phyloP scores from a whole-genome alignment of 257 asterid species.

The Coffea eugenioides region DNA sequence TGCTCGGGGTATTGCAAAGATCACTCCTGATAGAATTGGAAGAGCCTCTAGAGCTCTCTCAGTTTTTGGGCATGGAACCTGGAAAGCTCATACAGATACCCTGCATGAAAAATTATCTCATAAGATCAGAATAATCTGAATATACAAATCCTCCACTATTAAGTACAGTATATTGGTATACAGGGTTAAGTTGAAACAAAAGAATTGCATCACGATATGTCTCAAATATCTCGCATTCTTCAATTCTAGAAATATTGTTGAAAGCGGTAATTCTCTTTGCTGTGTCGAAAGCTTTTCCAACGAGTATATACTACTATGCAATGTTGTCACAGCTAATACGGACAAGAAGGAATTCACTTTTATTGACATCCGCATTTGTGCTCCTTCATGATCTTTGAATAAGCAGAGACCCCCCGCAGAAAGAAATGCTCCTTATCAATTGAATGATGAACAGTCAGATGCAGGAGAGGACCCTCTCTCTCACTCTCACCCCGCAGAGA shows the following conservation, averaged over 20 bases:
- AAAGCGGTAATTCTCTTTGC: neutral
- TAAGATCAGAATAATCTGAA: neutral
- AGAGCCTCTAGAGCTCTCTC: neutral
- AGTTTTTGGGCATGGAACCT: too few relatives aligned
- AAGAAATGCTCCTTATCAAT: neutral
- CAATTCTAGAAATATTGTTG: neutral
- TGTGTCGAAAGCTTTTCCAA: neutral
- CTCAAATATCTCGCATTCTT: neutral
- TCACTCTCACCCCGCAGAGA: slow-evolving; percentile 14
- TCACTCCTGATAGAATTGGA: neutral
- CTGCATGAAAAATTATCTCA: neutral
- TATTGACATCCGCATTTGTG: neutral
- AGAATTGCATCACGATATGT: neutral
- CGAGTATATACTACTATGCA: neutral
- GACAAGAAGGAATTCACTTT: neutral
- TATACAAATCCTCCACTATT: neutral
- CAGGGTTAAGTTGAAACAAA: neutral
- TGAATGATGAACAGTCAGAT: neutral
- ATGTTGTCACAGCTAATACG: neutral
- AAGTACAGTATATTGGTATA: neutral
- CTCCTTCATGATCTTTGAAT: slow-evolving; percentile 7
- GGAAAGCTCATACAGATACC: neutral
- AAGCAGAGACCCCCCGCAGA: slow-evolving; percentile 2
- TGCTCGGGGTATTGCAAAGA: neutral
- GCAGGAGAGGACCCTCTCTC: neutral